These are phyloP conservation scores for Talaromyces atroroseus DNA, from an alignment of 2,329 filamentous ascomycete genomes.

Conservation along the genomic window DNA sequence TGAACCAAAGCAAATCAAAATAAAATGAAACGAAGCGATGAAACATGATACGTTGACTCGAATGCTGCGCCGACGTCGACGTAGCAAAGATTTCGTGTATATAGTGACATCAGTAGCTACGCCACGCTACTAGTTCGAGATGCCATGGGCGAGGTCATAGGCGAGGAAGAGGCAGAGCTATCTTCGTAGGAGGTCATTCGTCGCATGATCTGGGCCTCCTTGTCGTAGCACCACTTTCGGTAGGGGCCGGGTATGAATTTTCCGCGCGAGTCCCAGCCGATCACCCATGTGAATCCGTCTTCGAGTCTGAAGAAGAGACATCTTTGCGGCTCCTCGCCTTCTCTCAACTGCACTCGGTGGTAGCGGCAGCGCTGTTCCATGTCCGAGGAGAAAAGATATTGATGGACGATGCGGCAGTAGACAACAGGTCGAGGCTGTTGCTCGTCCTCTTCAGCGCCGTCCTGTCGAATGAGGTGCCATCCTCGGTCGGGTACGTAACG, in stretches of 20 bases:
- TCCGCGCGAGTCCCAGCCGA: slow-evolving; percentile 46
- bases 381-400: slow-evolving; percentile 45
- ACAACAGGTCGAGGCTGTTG: slow-evolving; percentile 32
- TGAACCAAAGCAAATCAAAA: neutral
- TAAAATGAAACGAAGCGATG: neutral
- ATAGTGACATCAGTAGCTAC: slow-evolving; percentile 16
- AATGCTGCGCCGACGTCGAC: neutral
- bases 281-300: slow-evolving; percentile 45
- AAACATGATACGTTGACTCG: neutral
- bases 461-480: slow-evolving; percentile 45
- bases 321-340: slow-evolving; percentile 32
- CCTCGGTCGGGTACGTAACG: slow-evolving; percentile 46
- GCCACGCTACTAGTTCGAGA: slow-evolving; percentile 29
- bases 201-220: slow-evolving; percentile 32
- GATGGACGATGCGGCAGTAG: slow-evolving; percentile 46
- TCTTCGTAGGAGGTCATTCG: slow-evolving; percentile 29
- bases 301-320: slow-evolving; percentile 47
- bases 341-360: slow-evolving; percentile 34
- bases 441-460: slow-evolving; percentile 27
- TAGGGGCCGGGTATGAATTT: slow-evolving; percentile 49
- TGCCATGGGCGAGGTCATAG: slow-evolving; percentile 29
- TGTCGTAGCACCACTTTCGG: slow-evolving; percentile 45
- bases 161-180: slow-evolving; percentile 29
- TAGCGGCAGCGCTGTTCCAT: slow-evolving; percentile 44
- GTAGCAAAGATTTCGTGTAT: neutral